A percentile compares a stretch with the other conserved stretches of the same genome.
phyloP scores from a whole-genome alignment of 768 basidiomycete genomes.

The Calvatia gigantea region DNA sequence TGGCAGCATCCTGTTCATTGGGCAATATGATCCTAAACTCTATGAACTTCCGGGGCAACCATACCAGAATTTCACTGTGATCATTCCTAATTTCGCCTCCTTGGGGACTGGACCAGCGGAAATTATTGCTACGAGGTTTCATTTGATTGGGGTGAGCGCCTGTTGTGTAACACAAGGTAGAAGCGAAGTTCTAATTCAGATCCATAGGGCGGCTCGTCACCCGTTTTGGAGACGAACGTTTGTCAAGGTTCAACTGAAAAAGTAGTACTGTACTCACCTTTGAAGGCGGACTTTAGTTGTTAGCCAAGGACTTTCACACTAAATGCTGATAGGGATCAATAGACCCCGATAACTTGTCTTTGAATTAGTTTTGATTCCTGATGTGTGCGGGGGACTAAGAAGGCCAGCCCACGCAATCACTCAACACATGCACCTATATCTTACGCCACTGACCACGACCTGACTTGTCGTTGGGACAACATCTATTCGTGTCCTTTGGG shows the following conservation, averaged over 20 bases:
- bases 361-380: too few relatives aligned
- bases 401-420: too few relatives aligned
- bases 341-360: too few relatives aligned
- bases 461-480: too few relatives aligned
- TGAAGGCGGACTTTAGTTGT: too few relatives aligned
- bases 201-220: conserved; percentile 26
- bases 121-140: conserved; percentile 12
- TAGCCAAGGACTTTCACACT: too few relatives aligned
- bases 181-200: neutral
- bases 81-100: neutral
- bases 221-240: conserved; percentile 24
- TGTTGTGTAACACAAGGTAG: conserved; percentile 11
- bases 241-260: conserved; percentile 6
- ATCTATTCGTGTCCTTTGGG: too few relatives aligned
- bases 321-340: too few relatives aligned
- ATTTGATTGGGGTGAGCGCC: conserved; percentile 27
- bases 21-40: conserved; percentile 30
- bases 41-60: conserved; percentile 28
- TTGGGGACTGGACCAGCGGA: neutral
- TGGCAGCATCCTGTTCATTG: conserved; percentile 38
- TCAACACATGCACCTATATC: too few relatives aligned
- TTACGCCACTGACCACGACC: too few relatives aligned
- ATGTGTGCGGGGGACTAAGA: too few relatives aligned
- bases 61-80: conserved; percentile 40
- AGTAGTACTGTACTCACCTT: too few relatives aligned